These are phyloP conservation scores for Collybia sp. DNA, from an alignment of 768 basidiomycete genomes.

Conservation along the genomic window DNA sequence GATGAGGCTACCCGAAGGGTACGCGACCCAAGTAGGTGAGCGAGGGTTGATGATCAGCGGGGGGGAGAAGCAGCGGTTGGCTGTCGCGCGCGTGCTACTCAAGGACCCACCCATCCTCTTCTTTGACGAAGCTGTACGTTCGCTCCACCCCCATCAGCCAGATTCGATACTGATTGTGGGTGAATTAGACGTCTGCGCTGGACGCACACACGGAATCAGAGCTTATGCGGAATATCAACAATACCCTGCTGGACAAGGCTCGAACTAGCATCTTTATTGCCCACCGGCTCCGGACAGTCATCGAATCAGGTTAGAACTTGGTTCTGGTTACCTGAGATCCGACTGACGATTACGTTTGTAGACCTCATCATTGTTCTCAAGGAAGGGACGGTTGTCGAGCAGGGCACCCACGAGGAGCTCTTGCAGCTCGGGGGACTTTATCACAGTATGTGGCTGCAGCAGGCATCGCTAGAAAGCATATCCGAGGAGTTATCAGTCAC, in stretches of 20 bases:
- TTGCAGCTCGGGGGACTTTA: constrained; percentile 69
- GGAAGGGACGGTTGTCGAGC: constrained; percentile 87
- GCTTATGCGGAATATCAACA: constrained; percentile 92
- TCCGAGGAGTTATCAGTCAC: constrained; percentile 6
- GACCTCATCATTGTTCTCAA: constrained; percentile 92
- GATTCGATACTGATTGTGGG: constrained; percentile 1
- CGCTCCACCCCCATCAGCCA: too few species aligned
- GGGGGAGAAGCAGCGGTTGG: constrained; percentile 96
- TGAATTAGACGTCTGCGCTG: constrained; percentile 80
- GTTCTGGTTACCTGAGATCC: not conserved
- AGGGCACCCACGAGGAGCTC: constrained; percentile 90
- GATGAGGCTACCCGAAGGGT: constrained; percentile 77
- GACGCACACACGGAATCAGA: constrained; percentile 95
- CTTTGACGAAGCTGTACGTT: constrained; percentile 94
- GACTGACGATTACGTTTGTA: constrained; percentile 16
- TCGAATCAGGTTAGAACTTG: constrained; percentile 69
- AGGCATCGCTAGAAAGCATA: constrained; percentile 42
- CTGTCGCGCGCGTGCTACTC: constrained; percentile 86
- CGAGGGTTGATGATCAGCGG: constrained; percentile 97
- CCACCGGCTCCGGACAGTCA: constrained; percentile 83
- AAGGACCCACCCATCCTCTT: constrained; percentile 96
- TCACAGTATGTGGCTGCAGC: constrained; percentile 78
- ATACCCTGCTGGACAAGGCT: constrained; percentile 64
- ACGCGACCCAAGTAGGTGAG: constrained; percentile 90
- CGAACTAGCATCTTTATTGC: constrained; percentile 97